Evolutionary conservation across 495 filamentous ascomycete species (phyloP), one percentile per base, ranked within the genome.

Genomic region (Penicillium diatomitis): DNA sequence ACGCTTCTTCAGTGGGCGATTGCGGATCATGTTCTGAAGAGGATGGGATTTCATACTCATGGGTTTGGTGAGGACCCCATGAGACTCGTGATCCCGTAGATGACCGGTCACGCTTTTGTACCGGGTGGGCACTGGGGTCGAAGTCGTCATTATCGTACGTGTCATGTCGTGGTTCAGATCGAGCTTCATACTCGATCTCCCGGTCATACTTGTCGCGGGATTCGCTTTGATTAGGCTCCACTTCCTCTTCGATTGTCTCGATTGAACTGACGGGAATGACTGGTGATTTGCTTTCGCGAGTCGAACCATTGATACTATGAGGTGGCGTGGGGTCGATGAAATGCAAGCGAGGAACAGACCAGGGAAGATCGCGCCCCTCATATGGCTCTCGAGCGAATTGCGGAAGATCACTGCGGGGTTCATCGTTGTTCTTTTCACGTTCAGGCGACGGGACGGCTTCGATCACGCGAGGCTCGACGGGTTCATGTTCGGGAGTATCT

Each of bases 61-160:
- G 76, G 5, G 76, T 83, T 49, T 79, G 66, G 51, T 79, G 79
- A 37, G 80, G 68, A 32, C 79, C 79, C 80, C 80, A 83, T 7
- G 72, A 80, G 6, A 83, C 77, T 32, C 78, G 77, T 10, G 74
- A 73, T n/a, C 66, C 63, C 32, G 72, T 70, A 40, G 62, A 68
- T 30, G 57, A 47, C 8, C 62, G 59, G 46, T 65, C 57, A 5
- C 61, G 51, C 20, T n/a, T n/a, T 8, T 27, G 28, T n/a, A 27
- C 27, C 2, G 40, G 20, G 20, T 20, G 0, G 0, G 20, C 20
- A 20, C 20, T 20, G 20, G 20, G 20, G 20, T 20, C 20, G 20
- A 20, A 20, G 20, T 20, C 20, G 2, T 20, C 20, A 20, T 20
- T 20, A 20, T 20, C 20, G 20, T 20, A 20, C 20, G 20, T 20